phyloP scores from a whole-genome alignment of 805 yeast genomes.

The Pichia thaimueangensis region DNA sequence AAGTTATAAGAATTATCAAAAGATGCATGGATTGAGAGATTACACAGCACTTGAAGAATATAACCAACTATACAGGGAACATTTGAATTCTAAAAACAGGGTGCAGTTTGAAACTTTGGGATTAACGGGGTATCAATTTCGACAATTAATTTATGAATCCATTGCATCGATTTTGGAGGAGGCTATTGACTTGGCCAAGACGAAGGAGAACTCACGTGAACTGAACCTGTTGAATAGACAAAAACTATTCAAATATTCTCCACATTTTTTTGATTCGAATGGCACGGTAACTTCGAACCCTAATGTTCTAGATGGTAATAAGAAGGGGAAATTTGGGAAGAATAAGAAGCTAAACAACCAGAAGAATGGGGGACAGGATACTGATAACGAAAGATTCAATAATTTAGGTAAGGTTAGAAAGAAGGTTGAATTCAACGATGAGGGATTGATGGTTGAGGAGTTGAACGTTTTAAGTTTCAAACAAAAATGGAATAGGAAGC shows the following conservation, averaged over 20 bases:
- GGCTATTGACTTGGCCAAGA: conserved; percentile 3
- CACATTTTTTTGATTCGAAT: conserved; percentile 6
- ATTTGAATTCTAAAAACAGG: conserved; percentile 3
- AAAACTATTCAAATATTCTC: conserved; percentile 7
- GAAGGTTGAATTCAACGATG: conserved; percentile 21
- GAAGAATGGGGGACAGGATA: background rate
- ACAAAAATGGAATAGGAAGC: conserved; percentile 10
- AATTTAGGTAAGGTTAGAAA: conserved; percentile 26
- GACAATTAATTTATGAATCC: conserved; percentile 8
- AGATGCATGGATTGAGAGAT: background rate
- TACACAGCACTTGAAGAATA: conserved; percentile 5
- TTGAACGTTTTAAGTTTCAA: conserved; percentile 23
- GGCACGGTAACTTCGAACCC: background rate
- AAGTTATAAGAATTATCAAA: conserved; percentile 7
- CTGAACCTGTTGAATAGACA: background rate
- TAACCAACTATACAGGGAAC: conserved; percentile 1
- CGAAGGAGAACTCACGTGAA: conserved; percentile 2
- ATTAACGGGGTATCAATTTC: conserved; percentile 7
- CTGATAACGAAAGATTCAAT: conserved; percentile 18
- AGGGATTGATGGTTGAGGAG: conserved; percentile 22
- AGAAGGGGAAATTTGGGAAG: conserved; percentile 3
- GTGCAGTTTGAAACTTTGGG: conserved; percentile 6
- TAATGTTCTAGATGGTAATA: too few relatives aligned
- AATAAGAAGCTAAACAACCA: background rate
- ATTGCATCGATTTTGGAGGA: conserved; percentile 4